Conservation (phyloP, 2,329 filamentous ascomycete species). For the Daldinia sp. region DNA sequence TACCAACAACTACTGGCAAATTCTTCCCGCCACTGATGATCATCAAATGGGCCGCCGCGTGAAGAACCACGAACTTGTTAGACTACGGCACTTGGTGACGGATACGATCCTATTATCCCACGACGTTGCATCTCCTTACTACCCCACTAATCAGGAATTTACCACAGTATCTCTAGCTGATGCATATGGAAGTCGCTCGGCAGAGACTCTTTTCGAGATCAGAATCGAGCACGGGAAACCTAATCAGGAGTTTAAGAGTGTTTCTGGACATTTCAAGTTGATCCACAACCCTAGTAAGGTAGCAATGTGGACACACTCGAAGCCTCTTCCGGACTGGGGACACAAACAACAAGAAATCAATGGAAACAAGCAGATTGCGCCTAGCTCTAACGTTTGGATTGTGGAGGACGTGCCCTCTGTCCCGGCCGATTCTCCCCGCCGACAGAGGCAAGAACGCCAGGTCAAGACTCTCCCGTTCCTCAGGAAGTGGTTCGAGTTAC, state of each 20-base stretch:
- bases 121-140: slow-evolving; percentile 95
- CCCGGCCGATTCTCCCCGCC: slow-evolving; percentile 73
- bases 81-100: slow-evolving; percentile 86
- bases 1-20: slow-evolving; percentile 98
- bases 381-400: slow-evolving; percentile 93
- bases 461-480: slow-evolving; percentile 88
- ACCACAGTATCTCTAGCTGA: slow-evolving; percentile 80
- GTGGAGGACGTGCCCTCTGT: slow-evolving; percentile 91
- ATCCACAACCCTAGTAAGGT: slow-evolving; percentile 95
- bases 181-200: slow-evolving; percentile 75
- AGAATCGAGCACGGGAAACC: slow-evolving; percentile 86
- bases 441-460: slow-evolving; percentile 77
- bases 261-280: slow-evolving; percentile 94
- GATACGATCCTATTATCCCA: slow-evolving; percentile 89
- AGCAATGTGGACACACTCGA: slow-evolving; percentile 98
- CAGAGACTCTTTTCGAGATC: slow-evolving; percentile 93
- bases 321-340: slow-evolving; percentile 94
- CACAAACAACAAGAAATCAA: slow-evolving; percentile 99
- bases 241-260: slow-evolving; percentile 84
- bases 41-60: slow-evolving; percentile 70
- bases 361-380: slow-evolving; percentile 93
- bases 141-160: slow-evolving; percentile 98
- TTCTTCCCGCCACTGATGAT: slow-evolving; percentile 74
- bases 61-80: slow-evolving; percentile 83
- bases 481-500: slow-evolving; percentile 93